Base-by-base conservation (phyloP, 2,329 filamentous ascomycete genomes). In the Catunica adiposa region DNA sequence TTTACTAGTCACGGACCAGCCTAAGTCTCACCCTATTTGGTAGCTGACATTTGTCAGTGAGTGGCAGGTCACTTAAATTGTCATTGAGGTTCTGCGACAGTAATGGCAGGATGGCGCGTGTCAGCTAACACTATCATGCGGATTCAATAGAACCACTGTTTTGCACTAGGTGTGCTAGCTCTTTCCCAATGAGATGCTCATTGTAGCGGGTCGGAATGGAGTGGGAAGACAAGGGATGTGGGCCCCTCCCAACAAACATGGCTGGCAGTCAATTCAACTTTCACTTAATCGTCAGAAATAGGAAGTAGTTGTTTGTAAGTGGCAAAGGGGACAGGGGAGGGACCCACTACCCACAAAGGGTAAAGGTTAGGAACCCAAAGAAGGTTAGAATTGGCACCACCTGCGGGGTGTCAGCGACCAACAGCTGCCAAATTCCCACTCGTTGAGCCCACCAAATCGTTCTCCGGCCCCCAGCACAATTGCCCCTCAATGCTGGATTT, bases 171-270 rank as follows among this genome's bases (percentile, higher is more conserved):
- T 34, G 29, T 11, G 5, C 37, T 29, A 40, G 26, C 42, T 22
- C 22, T 46, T 54, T 46, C 38, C 38, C 17, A 20, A 20, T 42
- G n/a, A n/a, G n/a, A n/a, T n/a, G n/a, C 22, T 46, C 20, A 22
- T 8, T n/a, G n/a, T 17, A 17, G 40, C n/a, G 15, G 40, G 15
- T 44, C 20, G 40, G 11, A 7, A n/a, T 17, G 20, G 15, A 2
- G 15, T 42, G 48, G 15, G 26, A 55, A 38, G 20, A 17, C 40
- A 56, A 54, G 38, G 55, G 52, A 34, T 52, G 56, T 54, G 51
- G 56, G 51, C 37, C 53, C n/a, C 51, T 57, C 56, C 46, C 56
- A 57, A 57, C 56, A 57, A 57, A 54, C 47, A 37, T 29, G n/a
- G n/a, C 17, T 38, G 8, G 17, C 15, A 38, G 26, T 38, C 29